A percentile compares a stretch with the other conserved stretches of the same genome.
Evolutionary conservation across 805 yeast genomes (phyloP).

Genomic region (Pichia pseudocactophila): DNA sequence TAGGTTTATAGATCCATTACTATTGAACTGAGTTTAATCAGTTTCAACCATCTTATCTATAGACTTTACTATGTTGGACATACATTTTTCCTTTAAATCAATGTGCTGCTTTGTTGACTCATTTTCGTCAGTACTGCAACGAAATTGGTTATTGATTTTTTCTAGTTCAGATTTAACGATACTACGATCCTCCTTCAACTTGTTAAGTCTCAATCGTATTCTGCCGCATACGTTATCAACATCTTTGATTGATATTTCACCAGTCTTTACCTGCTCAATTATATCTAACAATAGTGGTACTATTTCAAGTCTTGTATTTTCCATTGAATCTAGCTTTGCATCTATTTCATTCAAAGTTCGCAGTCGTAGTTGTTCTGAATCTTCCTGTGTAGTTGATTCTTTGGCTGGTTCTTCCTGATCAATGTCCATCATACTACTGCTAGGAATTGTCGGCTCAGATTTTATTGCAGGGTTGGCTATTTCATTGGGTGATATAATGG

Average conservation of each 20-base stretch:
- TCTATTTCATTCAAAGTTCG: not conserved
- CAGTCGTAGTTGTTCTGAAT: not conserved
- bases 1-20: too few relatives aligned
- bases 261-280: constrained; percentile 32
- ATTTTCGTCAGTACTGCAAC: constrained; percentile 25
- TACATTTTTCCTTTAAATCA: constrained; percentile 8
- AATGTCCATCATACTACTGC: too few relatives aligned
- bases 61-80: not conserved
- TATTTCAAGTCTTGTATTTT: constrained; percentile 28
- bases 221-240: constrained; percentile 38
- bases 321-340: constrained; percentile 14
- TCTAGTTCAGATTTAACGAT: constrained; percentile 24
- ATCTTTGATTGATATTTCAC: constrained; percentile 34
- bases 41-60: too few relatives aligned
- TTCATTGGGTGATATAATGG: too few relatives aligned
- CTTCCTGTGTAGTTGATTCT: not conserved
- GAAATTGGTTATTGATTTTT: constrained; percentile 27
- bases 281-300: constrained; percentile 33
- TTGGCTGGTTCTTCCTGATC: not conserved
- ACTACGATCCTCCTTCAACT: constrained; percentile 32
- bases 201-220: constrained; percentile 33
- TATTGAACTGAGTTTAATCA: too few relatives aligned
- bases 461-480: too few relatives aligned
- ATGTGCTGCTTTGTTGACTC: constrained; percentile 1
- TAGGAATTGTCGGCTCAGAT: not conserved